Percentiles rank a stretch among this genome's conserved stretches.
These are phyloP conservation scores for Anthracocystis panici-leucophaei DNA, from an alignment of 1,284 basidiomycete genomes.

Conservation along the genomic window DNA sequence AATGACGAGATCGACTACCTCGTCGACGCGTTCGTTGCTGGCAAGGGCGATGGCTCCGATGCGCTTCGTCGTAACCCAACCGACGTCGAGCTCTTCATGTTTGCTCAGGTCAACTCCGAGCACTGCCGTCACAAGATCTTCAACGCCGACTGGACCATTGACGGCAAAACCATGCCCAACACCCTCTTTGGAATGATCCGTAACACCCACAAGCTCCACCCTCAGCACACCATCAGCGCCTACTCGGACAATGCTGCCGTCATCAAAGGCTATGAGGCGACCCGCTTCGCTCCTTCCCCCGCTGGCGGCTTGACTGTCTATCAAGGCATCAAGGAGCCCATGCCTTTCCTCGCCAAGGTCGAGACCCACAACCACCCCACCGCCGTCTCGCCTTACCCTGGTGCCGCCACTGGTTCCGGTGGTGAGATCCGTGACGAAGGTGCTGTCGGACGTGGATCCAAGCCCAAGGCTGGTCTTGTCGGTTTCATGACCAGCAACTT, in stretches of 20 bases:
- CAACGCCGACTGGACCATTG: conserved; percentile 95
- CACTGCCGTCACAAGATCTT: conserved; percentile 99
- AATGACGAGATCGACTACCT: conserved; percentile 92
- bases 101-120: conserved; percentile 99
- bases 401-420: conserved; percentile 96
- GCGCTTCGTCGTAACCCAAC: conserved; percentile 73
- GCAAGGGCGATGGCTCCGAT: conserved; percentile 71
- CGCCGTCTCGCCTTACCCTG: conserved; percentile 96
- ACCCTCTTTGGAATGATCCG: conserved; percentile 98
- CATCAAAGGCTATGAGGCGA: conserved; percentile 80
- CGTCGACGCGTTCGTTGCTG: conserved; percentile 82
- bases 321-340: conserved; percentile 71
- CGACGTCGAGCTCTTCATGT: conserved; percentile 99
- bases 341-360: conserved; percentile 94
- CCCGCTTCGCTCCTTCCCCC: conserved; percentile 80
- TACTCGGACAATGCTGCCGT: conserved; percentile 99
- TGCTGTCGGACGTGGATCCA: conserved; percentile 91
- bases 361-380: conserved; percentile 99
- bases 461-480: conserved; percentile 92
- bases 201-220: conserved; percentile 87
- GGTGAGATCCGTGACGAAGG: conserved; percentile 99
- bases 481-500: conserved; percentile 98
- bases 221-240: conserved; percentile 83
- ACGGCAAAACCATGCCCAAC: conserved; percentile 77
- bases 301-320: conserved; percentile 47